Conservation (phyloP, 192 early-diverging fungal species). For the Chytriomyces hyalinus region DNA sequence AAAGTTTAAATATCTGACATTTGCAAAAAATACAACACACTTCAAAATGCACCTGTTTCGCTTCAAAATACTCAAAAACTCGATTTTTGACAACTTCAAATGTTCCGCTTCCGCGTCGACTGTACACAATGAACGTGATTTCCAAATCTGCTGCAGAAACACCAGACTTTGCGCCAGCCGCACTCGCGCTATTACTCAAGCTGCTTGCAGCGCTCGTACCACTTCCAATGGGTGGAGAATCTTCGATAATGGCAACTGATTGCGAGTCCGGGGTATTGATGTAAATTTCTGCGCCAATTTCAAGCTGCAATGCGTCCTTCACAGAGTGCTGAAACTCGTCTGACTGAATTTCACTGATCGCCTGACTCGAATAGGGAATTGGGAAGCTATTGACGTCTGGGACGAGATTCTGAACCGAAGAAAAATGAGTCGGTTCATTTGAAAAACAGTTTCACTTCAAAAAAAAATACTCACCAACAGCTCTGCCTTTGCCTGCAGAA, state of each 20-base stretch:
- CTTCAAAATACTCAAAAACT: constrained; percentile 44
- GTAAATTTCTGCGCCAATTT: constrained; percentile 43
- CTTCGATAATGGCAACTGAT: not conserved
- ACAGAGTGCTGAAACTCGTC: constrained; percentile 52
- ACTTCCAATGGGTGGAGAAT: not conserved
- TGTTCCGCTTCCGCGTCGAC: constrained; percentile 35
- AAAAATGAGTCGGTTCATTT: not conserved
- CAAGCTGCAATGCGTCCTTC: constrained; percentile 25
- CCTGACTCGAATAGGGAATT: constrained; percentile 55
- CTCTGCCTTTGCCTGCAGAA: constrained; percentile 60
- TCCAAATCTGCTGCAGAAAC: constrained; percentile 21
- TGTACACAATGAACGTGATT: constrained; percentile 46
- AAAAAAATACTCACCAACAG: constrained; percentile 52
- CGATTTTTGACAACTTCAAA: constrained; percentile 48
- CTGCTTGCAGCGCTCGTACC: not conserved
- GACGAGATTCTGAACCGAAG: constrained; percentile 44
- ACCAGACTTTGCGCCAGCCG: not conserved
- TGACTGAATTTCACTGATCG: constrained; percentile 47
- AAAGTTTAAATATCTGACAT: not conserved
- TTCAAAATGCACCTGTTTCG: constrained; percentile 47
- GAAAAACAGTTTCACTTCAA: not conserved
- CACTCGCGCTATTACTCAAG: constrained; percentile 1
- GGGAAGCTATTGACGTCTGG: constrained; percentile 60
- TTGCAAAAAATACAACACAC: not conserved
- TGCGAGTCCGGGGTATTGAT: constrained; percentile 35